These are phyloP conservation scores for Graphiopsis chlorocephala DNA, from an alignment of 2,329 filamentous ascomycete species.

Conservation along the genomic window DNA sequence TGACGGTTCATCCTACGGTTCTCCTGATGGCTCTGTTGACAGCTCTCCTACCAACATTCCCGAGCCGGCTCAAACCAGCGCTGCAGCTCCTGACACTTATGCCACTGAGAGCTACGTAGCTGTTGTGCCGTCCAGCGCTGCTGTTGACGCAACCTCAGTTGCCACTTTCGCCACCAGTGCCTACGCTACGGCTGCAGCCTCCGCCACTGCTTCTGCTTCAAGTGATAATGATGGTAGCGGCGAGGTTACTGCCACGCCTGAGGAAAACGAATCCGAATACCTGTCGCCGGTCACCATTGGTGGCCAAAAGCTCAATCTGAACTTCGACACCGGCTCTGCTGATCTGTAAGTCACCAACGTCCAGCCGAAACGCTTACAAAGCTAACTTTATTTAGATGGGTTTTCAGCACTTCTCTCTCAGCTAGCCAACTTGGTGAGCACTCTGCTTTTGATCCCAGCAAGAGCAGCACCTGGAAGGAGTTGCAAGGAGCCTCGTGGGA, in stretches of 20 bases:
- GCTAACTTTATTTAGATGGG: constrained; percentile 51
- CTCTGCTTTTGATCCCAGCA: constrained; percentile 52
- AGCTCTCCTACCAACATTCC: background rate
- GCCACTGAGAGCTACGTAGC: background rate
- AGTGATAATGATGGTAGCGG: constrained; percentile 19
- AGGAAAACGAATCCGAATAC: constrained; percentile 66
- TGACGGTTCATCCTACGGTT: background rate
- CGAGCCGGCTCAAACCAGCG: background rate
- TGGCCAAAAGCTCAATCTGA: constrained; percentile 64
- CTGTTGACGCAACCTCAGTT: constrained; percentile 8
- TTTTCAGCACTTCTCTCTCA: constrained; percentile 63
- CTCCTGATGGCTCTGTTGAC: background rate
- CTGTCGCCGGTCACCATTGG: constrained; percentile 68
- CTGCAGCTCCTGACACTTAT: background rate
- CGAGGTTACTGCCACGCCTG: constrained; percentile 62
- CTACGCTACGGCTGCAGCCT: constrained; percentile 13
- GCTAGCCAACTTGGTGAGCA: constrained; percentile 49
- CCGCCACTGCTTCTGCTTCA: constrained; percentile 18
- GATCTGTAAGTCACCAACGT: constrained; percentile 54
- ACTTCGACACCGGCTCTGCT: constrained; percentile 74
- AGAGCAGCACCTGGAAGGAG: constrained; percentile 51
- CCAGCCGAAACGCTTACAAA: background rate
- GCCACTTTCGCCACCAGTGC: constrained; percentile 16
- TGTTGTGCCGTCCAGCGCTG: background rate
- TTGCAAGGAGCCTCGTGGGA: constrained; percentile 55